Evolutionary conservation across 345 rosid genomes (phyloP).

Genomic region (Salix arbutifolia): DNA sequence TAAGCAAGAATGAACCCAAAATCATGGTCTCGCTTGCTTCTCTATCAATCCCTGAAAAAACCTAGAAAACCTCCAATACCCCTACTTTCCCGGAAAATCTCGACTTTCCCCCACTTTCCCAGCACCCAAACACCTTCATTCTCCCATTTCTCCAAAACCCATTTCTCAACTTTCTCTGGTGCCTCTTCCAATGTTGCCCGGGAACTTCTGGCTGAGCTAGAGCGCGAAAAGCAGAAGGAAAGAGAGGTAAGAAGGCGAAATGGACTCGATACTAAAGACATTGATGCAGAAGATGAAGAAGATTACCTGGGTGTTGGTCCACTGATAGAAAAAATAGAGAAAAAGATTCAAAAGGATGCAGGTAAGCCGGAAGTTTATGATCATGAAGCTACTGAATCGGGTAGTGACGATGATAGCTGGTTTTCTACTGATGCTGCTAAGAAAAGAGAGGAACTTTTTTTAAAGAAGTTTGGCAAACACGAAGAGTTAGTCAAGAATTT

Average conservation of each 20-base stretch:
- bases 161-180: conserved; percentile 34
- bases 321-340: conserved; percentile 70
- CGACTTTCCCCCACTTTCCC: conserved; percentile 16
- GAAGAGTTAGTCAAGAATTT: conserved; percentile 62
- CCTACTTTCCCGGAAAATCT: conserved; percentile 8
- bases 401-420: conserved; percentile 54
- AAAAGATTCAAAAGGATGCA: conserved; percentile 44
- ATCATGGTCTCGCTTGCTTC: conserved; percentile 18
- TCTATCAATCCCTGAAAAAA: conserved; percentile 12
- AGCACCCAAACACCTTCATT: conserved; percentile 24
- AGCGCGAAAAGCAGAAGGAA: conserved; percentile 69
- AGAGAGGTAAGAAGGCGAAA: conserved; percentile 58
- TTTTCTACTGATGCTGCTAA: conserved; percentile 33
- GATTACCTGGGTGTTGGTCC: conserved; percentile 77
- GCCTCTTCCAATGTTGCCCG: conserved; percentile 27
- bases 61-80: not conserved
- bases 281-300: conserved; percentile 78
- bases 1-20: not conserved
- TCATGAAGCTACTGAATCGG: conserved; percentile 77
- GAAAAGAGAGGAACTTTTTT: conserved; percentile 34
- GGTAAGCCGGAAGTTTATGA: conserved; percentile 22
- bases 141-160: conserved; percentile 24
- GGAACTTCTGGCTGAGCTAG: conserved; percentile 56
- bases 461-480: conserved; percentile 57
- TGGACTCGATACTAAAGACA: conserved; percentile 68